Base-by-base conservation (phyloP, 2,329 filamentous ascomycete species). In the Nothophaeocryptopus gaeumannii region DNA sequence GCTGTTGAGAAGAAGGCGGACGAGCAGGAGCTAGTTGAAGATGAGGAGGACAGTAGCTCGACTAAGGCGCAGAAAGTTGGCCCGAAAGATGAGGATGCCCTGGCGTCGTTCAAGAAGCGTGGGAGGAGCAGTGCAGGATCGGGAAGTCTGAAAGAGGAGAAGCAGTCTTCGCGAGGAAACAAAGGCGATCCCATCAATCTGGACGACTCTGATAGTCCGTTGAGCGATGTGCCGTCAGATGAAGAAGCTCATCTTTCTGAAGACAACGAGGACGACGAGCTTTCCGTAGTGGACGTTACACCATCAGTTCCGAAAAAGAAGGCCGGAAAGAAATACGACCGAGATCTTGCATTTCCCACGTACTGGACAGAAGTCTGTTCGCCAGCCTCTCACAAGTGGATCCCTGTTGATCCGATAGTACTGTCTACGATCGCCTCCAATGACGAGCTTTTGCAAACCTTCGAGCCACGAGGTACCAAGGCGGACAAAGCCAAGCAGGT, bases 351-450 rank as follows among this genome's bases (percentile, higher is more conserved):
- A 2, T 93, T 85, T 58, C 91, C 93, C 1, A 86, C 88, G 43
- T 97, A 97, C 68, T 99, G 93, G 93, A 86, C 87, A 0, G 93
- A 99, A 68, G 86, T 88, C 2, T 75, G 93, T 2, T 96, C 91
- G 0, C 86, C 89, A 2, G 77, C 89, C 3, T 92, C 88, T 0
- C 82, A 88, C 46, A 88, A 82, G 41, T 90, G 87, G 49, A 78
- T 93, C 8, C 79, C 90, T 0, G 85, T 96, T 2, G 91, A 96
- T 50, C 78, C 88, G 0, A 74, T 89, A 5, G 80, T 90, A 29
- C 69, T 79, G 43, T 84, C 82, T 47, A 81, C 85, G 2, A 76
- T 93, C 14, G 88, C 85, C 1, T 86, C 82, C 0, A 90, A 82
- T 32, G 75, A 85, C 48, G 87, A 93, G 30, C 76, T 88, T 5